Evolutionary conservation across 139 green algal species (phyloP).

Genomic region (Edaphochlamys debaryana): DNA sequence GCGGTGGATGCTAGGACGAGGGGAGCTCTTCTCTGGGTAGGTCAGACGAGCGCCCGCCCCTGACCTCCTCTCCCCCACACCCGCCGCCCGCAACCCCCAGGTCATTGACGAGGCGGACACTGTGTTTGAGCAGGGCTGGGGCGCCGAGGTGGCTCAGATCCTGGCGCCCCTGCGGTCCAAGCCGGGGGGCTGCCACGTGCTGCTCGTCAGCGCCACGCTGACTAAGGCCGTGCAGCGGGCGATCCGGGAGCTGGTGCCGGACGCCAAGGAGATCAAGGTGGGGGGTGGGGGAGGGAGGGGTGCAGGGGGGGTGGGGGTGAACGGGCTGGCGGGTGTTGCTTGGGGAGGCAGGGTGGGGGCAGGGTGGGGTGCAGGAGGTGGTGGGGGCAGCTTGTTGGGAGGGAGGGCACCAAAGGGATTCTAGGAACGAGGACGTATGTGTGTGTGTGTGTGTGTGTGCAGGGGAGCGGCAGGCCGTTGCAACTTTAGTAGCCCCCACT

Average conservation of each 20-base stretch:
- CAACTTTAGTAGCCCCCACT: no score
- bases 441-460: neutral
- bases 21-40: no score
- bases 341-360: neutral
- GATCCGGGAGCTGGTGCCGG: constrained; percentile 29
- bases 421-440: no score
- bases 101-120: constrained; percentile 99
- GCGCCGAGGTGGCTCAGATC: constrained; percentile 78
- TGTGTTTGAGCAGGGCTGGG: constrained; percentile 89
- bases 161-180: constrained; percentile 73
- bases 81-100: constrained; percentile 5
- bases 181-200: constrained; percentile 59
- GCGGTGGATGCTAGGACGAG: no score
- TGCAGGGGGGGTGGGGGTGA: neutral
- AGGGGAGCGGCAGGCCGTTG: no score
- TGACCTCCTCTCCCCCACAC: no score
- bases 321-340: neutral
- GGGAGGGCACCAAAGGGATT: no score
- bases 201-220: constrained; percentile 95
- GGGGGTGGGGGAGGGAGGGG: neutral
- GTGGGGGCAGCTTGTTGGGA: no score
- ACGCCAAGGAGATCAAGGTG: constrained; percentile 36
- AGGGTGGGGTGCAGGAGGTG: neutral
- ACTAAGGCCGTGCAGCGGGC: constrained; percentile 65
- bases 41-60: no score